Conservation (phyloP, 139 green algal genomes). For the Spirogloea muscicola region DNA sequence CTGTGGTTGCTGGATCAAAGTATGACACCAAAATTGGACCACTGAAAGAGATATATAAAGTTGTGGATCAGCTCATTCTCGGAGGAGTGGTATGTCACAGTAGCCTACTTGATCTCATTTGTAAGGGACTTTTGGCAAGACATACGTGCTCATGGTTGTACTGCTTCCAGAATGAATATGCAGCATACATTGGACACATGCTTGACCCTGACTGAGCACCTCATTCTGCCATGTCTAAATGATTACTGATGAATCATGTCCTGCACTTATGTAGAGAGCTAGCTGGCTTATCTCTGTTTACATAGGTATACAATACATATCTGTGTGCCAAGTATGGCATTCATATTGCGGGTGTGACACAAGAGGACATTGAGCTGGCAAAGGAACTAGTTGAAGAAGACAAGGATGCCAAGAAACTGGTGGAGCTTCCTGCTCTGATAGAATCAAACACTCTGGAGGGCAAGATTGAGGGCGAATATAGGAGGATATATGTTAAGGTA, state of each 20-base stretch:
- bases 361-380: constrained; percentile 32
- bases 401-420: constrained; percentile 9
- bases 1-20: constrained; percentile 45
- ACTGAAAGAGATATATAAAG: constrained; percentile 31
- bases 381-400: constrained; percentile 26
- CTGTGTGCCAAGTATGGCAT: constrained; percentile 49
- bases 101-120: too few species aligned
- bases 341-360: constrained; percentile 35
- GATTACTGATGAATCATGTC: too few species aligned
- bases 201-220: too few species aligned
- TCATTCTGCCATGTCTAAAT: too few species aligned
- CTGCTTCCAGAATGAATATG: too few species aligned
- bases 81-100: constrained; percentile 50
- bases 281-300: too few species aligned
- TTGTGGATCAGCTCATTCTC: constrained; percentile 44
- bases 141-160: too few species aligned
- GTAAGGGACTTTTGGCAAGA: too few species aligned
- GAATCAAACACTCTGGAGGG: constrained; percentile 34
- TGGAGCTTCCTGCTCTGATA: constrained; percentile 16
- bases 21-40: constrained; percentile 51
- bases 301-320: too few species aligned
- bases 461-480: constrained; percentile 33
- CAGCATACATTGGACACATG: too few species aligned
- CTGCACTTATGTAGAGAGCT: too few species aligned
- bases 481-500: background rate